Base-by-base conservation (phyloP, 768 basidiomycete genomes). In the Suillus hirtellus region DNA sequence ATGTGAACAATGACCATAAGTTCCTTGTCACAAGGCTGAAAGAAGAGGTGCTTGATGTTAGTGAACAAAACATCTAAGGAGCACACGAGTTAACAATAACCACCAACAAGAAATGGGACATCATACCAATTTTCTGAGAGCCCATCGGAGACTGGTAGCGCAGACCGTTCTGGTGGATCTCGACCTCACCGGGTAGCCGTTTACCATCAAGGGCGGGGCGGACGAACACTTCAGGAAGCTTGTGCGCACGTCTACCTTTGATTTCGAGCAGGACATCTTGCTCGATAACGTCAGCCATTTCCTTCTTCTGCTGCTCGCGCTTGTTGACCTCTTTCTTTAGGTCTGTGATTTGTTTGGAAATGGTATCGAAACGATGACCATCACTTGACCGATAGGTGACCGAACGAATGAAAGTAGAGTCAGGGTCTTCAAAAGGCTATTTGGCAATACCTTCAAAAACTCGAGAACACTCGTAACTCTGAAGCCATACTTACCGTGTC, bases 21-120 rank as follows among this genome's bases (percentile, higher is more conserved):
- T 75, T 99, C 97, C 67, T 93, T 89, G 67, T 99, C 97, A 70
- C 96, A 98, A 2, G 97, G 96, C 72, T 99, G 97, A 86, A 99
- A 99, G 80, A 99, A 97, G 11, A 99, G 82, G 76, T 99, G 96
- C 75, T 96, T 97, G 80, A 99, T 89, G 75, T 99, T 99, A 78
- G 87, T 89, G 80, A 98, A 99, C 11, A 98, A 81, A 14, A 99
- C 83, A 73, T 99, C 96, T 96, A 58, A 24, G 27, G 46, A 59
- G 60, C 27, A 31, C 49, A 27, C 11, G 46, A 21, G 21, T 24
- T 44, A 64, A 72, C 50, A 65, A 46, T n/a, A 5, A 11, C n/a
- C 15, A 43, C 44, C 19, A 43, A 50, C 53, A 42, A 42, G 38
- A 40, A 46, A 52, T 17, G 6, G 8, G 21, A 11, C 21, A 8